Evolutionary conservation across 495 filamentous ascomycete species (phyloP), one percentile per base, ranked within the genome.

Genomic region (Cercophora newfieldiana): DNA sequence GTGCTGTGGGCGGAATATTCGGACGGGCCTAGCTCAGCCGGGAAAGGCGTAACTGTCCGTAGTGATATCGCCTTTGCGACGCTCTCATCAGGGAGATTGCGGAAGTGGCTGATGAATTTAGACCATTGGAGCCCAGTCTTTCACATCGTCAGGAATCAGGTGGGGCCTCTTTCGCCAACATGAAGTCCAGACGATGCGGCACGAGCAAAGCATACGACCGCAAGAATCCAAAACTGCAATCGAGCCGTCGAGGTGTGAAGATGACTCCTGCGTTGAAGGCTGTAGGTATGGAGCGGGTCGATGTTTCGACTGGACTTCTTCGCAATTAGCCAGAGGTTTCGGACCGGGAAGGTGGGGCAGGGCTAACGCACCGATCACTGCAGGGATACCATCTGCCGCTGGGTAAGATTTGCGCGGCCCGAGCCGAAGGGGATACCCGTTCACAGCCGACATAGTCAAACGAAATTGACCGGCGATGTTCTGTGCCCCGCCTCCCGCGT

Each of bases 131-230:
- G 10, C n/a, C 2, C 12, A 44, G 37, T 8, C 12, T 8, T 8
- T 2, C 10, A 44, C 12, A 16, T 16, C 12, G 2, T 8, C 10
- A 8, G 37, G 37, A 14, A 44, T 8, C 10, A 44, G 37, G 12
- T 44, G 37, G 12, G n/a, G 37, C 12, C 2, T 44, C 4, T 44
- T 44, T 8, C 2, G 37, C 37, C 10, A 44, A 16, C 2, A 16
- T 14, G 37, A 44, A 44, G 37, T 67, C 65, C 0, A 59, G 44
- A 28, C 24, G 59, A 25, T 49, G 31, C 30, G 21, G 60, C 5
- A 67, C 25, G 53, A 67, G 65, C 21, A 58, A 51, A 21, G 59
- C 25, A 49, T 67, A 62, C 33, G 51, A 57, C 22, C 59, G 65
- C 16, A 67, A 29, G 37, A 67, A 62, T 48, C 59, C 59, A 33